Evolutionary conservation across 768 basidiomycete genomes (phyloP).

Genomic region (Antrodiella citrinella): DNA sequence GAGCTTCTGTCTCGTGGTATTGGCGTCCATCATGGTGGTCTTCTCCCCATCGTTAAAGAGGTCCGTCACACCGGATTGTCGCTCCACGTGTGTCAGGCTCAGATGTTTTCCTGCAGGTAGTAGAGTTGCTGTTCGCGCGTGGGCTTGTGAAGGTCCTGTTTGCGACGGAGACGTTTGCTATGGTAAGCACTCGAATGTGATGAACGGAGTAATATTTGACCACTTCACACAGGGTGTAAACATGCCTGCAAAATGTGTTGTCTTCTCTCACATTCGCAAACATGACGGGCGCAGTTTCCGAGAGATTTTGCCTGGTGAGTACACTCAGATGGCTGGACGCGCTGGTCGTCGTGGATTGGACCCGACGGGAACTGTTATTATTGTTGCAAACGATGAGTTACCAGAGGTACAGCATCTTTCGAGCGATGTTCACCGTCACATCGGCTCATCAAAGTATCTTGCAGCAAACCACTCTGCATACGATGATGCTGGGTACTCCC

Average conservation of each 20-base stretch:
- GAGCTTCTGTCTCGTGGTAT: constrained; percentile 89
- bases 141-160: constrained; percentile 95
- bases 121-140: constrained; percentile 92
- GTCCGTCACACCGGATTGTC: constrained; percentile 32
- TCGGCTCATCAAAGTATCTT: neutral
- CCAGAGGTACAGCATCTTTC: constrained; percentile 61
- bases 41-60: constrained; percentile 96
- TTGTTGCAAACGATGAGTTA: constrained; percentile 73
- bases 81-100: neutral
- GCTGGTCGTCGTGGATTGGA: constrained; percentile 95
- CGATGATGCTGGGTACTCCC: constrained; percentile 93
- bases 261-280: constrained; percentile 91
- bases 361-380: constrained; percentile 90
- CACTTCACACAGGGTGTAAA: constrained; percentile 98
- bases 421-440: neutral
- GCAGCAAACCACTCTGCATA: constrained; percentile 66
- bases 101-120: constrained; percentile 46
- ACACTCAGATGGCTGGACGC: constrained; percentile 98
- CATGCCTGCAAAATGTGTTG: constrained; percentile 97
- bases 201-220: neutral
- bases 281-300: constrained; percentile 93
- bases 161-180: constrained; percentile 98
- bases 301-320: constrained; percentile 85
- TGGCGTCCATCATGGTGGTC: constrained; percentile 94
- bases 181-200: constrained; percentile 75